Conservation (phyloP, 257 asterid species). For the Solanum chaucha region DNA sequence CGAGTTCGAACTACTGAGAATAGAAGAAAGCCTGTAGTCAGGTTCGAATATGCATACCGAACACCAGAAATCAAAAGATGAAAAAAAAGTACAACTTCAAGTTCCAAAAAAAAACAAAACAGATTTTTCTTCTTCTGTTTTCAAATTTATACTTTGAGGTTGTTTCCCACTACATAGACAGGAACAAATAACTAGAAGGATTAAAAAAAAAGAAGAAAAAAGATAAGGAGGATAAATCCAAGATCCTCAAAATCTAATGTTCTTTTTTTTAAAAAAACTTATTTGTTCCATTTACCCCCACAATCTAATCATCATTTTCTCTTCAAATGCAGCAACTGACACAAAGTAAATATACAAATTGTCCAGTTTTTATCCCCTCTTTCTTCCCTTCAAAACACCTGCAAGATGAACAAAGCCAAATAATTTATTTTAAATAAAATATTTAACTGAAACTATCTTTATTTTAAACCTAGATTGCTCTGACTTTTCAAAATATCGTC, state of each 20-base stretch:
- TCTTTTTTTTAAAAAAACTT: not conserved
- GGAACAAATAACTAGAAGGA: slow-evolving; percentile 19
- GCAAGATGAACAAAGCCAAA: not conserved
- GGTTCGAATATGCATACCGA: too few species aligned
- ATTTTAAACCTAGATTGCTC: not conserved
- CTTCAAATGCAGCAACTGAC: slow-evolving; percentile 9
- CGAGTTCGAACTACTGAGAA: not conserved
- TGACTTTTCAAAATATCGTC: not conserved
- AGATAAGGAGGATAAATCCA: slow-evolving; percentile 15
- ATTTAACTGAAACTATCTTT: not conserved
- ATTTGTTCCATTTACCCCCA: not conserved
- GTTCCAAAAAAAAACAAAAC: not conserved
- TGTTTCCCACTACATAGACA: slow-evolving; percentile 62
- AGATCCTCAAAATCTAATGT: slow-evolving; percentile 13
- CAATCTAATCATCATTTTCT: slow-evolving; percentile 2
- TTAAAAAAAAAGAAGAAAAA: slow-evolving; percentile 18
- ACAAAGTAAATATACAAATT: slow-evolving; percentile 8
- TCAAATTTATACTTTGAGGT: slow-evolving; percentile 29
- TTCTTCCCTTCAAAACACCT: slow-evolving; percentile 52
- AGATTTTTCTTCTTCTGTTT: not conserved
- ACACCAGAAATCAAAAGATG: not conserved
- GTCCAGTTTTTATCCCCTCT: slow-evolving; percentile 30
- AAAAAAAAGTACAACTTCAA: not conserved
- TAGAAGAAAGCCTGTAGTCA: not conserved
- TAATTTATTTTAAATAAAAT: not conserved